Evolutionary conservation across 441 rosid genomes (phyloP), one percentile per base, ranked within the genome.

Genomic region (Pelargonium citronellum): DNA sequence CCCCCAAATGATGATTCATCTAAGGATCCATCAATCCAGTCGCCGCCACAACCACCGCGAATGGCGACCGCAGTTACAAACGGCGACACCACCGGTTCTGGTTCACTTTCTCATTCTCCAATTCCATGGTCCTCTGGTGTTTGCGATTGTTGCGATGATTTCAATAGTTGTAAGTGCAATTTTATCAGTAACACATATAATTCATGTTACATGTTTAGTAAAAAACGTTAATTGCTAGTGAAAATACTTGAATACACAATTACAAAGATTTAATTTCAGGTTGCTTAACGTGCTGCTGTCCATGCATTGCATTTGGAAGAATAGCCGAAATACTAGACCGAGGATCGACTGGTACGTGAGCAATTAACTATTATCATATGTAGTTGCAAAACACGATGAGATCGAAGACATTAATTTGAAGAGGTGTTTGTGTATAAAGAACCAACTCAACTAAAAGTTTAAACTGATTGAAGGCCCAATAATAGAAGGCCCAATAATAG

Each of bases 281-380:
- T 24, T 91, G 95, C 84, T 69, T 84, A 65, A 82, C 95, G 5
- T 86, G 71, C 15, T 91, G 85, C 82, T 89, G 91, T 20, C 95
- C 97, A 0, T 91, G 95, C 19, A 69, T 89, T 61, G 79, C 90
- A 0, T 91, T 91, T 16, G 97, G 95, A 41, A 82, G 70, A 62
- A 82, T 87, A 64, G 88, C 88, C 7, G 95, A 89, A 78, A 78
- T 86, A 55, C 80, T 80, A 24, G 95, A 89, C 71, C 67, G 81
- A 77, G 92, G 92, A 66, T 57, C 67, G 11, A 71, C 68, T 11
- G 43, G 74, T 71, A n/a, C n/a, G n/a, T n/a, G n/a, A n/a, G n/a
- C n/a, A n/a, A n/a, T n/a, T n/a, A n/a, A n/a, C n/a, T n/a, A n/a
- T n/a, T n/a, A n/a, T n/a, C n/a, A n/a, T n/a, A n/a, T n/a, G n/a